phyloP scores from a whole-genome alignment of 176 grass and related monocot genomes.

The Urochloa ruziziensis region DNA sequence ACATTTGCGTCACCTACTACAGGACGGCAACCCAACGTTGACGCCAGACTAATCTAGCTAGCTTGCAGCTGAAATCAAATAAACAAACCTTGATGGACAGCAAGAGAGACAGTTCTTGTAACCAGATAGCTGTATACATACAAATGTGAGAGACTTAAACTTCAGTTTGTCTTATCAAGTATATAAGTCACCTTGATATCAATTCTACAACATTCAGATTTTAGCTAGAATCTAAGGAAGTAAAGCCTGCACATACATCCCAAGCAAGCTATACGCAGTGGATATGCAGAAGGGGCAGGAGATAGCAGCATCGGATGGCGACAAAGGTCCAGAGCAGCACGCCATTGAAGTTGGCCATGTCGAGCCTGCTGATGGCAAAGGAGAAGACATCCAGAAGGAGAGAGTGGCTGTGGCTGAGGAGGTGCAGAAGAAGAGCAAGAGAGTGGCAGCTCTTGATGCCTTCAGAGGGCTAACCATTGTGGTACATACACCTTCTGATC shows the following conservation, averaged over 20 bases:
- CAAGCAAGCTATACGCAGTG: neutral
- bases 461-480: slow-evolving; percentile 94
- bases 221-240: neutral
- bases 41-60: neutral
- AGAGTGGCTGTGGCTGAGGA: slow-evolving; percentile 20
- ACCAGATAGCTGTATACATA: neutral
- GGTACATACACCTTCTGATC: slow-evolving; percentile 14
- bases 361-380: neutral
- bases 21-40: slow-evolving; percentile 38
- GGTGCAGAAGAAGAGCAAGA: slow-evolving; percentile 36
- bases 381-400: neutral
- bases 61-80: slow-evolving; percentile 19
- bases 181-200: neutral
- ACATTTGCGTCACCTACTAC: slow-evolving; percentile 2
- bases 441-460: slow-evolving; percentile 78
- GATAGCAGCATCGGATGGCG: slow-evolving; percentile 15
- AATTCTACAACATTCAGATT: neutral
- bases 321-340: slow-evolving; percentile 26
- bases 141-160: neutral
- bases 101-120: slow-evolving; percentile 8
- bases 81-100: neutral
- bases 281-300: slow-evolving; percentile 46
- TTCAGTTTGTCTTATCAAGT: neutral
- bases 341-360: slow-evolving; percentile 31
- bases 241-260: neutral